Percentiles rank a stretch among this genome's conserved stretches.
phyloP scores from a whole-genome alignment of 2,329 filamentous ascomycete genomes.

The Alternaria triticina region DNA sequence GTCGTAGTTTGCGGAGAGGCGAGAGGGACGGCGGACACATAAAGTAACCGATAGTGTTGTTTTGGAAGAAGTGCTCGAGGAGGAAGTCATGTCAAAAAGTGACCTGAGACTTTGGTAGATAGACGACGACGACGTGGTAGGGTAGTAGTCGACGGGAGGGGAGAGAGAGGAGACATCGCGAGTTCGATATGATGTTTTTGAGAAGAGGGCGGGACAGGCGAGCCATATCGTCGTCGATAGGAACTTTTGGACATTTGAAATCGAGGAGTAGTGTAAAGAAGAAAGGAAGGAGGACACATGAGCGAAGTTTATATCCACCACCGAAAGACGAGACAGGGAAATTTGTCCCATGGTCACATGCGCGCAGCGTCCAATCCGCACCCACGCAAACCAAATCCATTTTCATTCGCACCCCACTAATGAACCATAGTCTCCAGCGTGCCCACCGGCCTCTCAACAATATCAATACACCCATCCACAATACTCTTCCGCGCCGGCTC shows the following conservation, averaged over 20 bases:
- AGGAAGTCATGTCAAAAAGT: not conserved
- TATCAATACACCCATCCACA: constrained; percentile 84
- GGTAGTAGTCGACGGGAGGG: not conserved
- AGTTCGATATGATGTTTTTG: not conserved
- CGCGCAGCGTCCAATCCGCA: not conserved
- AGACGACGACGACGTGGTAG: not conserved
- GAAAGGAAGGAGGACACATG: not conserved
- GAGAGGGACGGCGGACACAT: not conserved
- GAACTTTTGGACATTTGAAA: too few species aligned
- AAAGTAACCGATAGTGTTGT: too few species aligned
- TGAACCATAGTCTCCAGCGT: constrained; percentile 80
- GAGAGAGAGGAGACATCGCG: not conserved
- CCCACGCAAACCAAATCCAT: too few species aligned
- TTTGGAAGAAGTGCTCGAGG: not conserved
- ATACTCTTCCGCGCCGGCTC: constrained; percentile 81
- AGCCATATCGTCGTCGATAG: not conserved
- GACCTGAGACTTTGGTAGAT: too few species aligned
- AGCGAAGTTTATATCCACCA: not conserved
- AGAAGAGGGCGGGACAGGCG: fast-evolving
- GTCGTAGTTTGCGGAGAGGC: not conserved
- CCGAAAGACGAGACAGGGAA: not conserved
- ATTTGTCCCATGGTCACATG: not conserved
- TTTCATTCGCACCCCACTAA: not conserved
- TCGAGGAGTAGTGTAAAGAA: not conserved
- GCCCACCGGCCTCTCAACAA: constrained; percentile 86